phyloP scores from a whole-genome alignment of 768 basidiomycete genomes.

The Tylopilus plumbeoviolaceoides region DNA sequence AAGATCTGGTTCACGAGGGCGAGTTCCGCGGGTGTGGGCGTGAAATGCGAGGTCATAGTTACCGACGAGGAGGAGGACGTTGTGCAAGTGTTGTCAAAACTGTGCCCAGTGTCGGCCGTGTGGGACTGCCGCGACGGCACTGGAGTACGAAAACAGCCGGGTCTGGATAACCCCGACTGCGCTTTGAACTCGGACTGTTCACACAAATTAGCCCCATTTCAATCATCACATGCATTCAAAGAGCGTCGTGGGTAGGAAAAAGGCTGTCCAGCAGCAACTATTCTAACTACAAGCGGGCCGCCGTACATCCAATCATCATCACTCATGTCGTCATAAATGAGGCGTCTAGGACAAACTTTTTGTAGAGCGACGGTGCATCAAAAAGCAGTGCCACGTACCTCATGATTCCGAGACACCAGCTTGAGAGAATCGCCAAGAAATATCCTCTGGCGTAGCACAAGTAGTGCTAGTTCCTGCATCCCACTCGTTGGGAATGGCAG shows the following conservation, averaged over 20 bases:
- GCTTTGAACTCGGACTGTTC: not conserved
- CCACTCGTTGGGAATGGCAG: constrained; percentile 24
- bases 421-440: constrained; percentile 16
- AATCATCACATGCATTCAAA: constrained; percentile 7
- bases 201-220: not conserved
- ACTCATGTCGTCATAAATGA: not conserved
- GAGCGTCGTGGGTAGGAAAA: constrained; percentile 1
- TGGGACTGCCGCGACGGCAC: constrained; percentile 6
- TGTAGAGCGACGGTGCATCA: not conserved
- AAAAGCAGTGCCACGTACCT: not conserved
- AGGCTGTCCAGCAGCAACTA: constrained; percentile 14
- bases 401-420: constrained; percentile 18
- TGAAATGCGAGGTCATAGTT: constrained; percentile 41
- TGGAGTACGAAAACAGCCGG: not conserved
- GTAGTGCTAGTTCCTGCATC: constrained; percentile 16
- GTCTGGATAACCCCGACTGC: not conserved
- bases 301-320: constrained; percentile 5
- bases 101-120: constrained; percentile 12
- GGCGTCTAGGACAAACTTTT: not conserved
- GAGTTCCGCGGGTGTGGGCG: constrained; percentile 45
- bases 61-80: not conserved
- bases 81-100: constrained; percentile 15
- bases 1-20: constrained; percentile 74
- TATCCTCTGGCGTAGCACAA: constrained; percentile 15
- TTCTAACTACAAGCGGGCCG: constrained; percentile 8